Conservation (phyloP, 768 basidiomycete genomes). For the Nidula microcarpa region DNA sequence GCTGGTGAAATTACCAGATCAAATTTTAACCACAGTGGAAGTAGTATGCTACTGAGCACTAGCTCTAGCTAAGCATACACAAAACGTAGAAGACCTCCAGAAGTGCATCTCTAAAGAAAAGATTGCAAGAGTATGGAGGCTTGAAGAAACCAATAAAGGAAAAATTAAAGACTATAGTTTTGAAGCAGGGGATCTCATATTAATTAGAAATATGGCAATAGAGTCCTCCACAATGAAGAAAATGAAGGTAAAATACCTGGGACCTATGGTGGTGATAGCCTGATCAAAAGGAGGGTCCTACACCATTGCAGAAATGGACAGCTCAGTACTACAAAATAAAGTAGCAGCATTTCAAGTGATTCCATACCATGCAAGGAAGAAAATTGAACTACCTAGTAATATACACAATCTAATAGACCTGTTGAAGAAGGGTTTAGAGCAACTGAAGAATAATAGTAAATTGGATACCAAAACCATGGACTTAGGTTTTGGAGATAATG, state of each 20-base stretch:
- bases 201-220: conserved; percentile 25
- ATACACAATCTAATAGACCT: conserved; percentile 11
- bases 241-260: conserved; percentile 16
- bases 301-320: conserved; percentile 9
- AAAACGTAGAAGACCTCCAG: conserved; percentile 8
- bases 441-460: too few relatives aligned
- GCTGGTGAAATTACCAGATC: conserved; percentile 14
- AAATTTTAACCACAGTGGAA: conserved; percentile 13
- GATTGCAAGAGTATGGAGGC: conserved; percentile 7
- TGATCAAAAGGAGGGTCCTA: conserved; percentile 12
- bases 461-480: too few relatives aligned
- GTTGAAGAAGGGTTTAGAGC: not conserved
- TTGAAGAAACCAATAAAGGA: conserved; percentile 12
- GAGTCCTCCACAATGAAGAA: conserved; percentile 17
- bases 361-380: conserved; percentile 7
- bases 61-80: conserved; percentile 14
- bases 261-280: conserved; percentile 19
- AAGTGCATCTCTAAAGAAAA: conserved; percentile 8
- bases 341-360: conserved; percentile 7
- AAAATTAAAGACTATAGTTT: conserved; percentile 22
- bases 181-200: conserved; percentile 24
- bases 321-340: conserved; percentile 6
- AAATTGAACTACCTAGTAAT: not conserved
- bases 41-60: conserved; percentile 15
- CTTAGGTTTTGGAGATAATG: too few relatives aligned